Conservation (phyloP, 2,329 filamentous ascomycete species). For the Sclerotinia spermophila region DNA sequence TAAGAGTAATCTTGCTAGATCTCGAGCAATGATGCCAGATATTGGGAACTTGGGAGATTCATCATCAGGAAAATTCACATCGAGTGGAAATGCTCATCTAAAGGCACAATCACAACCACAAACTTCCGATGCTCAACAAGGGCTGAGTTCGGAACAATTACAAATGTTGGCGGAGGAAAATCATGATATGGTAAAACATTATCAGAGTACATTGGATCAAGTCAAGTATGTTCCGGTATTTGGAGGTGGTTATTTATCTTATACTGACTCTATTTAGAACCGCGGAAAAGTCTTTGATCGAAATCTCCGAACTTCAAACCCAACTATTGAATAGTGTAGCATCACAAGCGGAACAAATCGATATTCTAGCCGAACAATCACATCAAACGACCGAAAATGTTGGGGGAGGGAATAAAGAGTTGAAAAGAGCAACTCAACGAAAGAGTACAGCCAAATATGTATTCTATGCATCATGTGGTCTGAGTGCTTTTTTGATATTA, state of each 20-base stretch:
- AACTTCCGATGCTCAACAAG: constrained; percentile 29
- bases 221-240: constrained; percentile 63
- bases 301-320: constrained; percentile 90
- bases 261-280: constrained; percentile 50
- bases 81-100: constrained; percentile 21
- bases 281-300: constrained; percentile 83
- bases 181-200: constrained; percentile 86
- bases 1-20: constrained; percentile 77
- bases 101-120: constrained; percentile 31
- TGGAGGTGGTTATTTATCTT: background rate
- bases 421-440: constrained; percentile 75
- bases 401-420: constrained; percentile 81
- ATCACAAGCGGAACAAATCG: constrained; percentile 83
- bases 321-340: constrained; percentile 82
- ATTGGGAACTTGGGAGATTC: constrained; percentile 30
- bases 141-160: constrained; percentile 76
- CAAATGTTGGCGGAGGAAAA: constrained; percentile 95
- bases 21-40: constrained; percentile 40
- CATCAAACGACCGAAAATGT: constrained; percentile 81
- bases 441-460: constrained; percentile 72
- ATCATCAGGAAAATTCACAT: constrained; percentile 23
- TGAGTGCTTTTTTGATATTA: constrained; percentile 70
- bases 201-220: constrained; percentile 90
- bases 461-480: constrained; percentile 73
- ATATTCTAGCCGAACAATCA: constrained; percentile 82